Conservation (phyloP, 768 basidiomycete species). For the Termitomyces sp. region DNA sequence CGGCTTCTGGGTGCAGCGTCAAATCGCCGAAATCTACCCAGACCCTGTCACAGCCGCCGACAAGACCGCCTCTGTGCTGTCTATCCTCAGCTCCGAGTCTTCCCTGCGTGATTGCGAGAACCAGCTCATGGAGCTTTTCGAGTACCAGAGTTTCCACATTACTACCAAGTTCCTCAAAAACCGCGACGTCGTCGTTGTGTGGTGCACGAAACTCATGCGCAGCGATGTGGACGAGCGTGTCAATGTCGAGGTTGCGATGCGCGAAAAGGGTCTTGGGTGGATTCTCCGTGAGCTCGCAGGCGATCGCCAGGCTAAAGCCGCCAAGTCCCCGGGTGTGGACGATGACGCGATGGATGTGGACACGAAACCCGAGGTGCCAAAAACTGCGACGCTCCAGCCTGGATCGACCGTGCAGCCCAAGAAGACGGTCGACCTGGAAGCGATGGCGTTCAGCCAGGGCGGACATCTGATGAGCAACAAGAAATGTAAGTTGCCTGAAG, state of each 20-base stretch:
- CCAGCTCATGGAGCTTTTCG: slow-evolving; percentile 94
- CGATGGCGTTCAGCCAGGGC: slow-evolving; percentile 95
- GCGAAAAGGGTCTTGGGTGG: slow-evolving; percentile 96
- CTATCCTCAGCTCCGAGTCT: slow-evolving; percentile 83
- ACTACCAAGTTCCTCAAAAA: slow-evolving; percentile 92
- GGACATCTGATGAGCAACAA: slow-evolving; percentile 99
- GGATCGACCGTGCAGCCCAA: slow-evolving; percentile 88
- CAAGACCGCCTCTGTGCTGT: slow-evolving; percentile 82
- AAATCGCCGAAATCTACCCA: slow-evolving; percentile 86
- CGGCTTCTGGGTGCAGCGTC: slow-evolving; percentile 98
- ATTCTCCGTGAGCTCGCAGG: slow-evolving; percentile 87
- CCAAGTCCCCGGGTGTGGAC: slow-evolving; percentile 20
- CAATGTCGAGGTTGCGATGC: slow-evolving; percentile 96
- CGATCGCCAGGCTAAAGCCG: slow-evolving; percentile 62
- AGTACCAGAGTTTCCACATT: slow-evolving; percentile 87
- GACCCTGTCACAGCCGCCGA: slow-evolving; percentile 94
- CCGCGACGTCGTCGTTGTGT: slow-evolving; percentile 91
- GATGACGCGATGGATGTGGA: slow-evolving; percentile 86
- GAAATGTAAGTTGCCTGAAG: slow-evolving; percentile 95
- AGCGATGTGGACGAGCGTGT: slow-evolving; percentile 85
- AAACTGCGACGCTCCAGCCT: slow-evolving; percentile 83
- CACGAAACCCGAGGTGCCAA: slow-evolving; percentile 60
- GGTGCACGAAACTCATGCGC: slow-evolving; percentile 96
- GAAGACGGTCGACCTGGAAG: slow-evolving; percentile 81
- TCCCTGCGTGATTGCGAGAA: slow-evolving; percentile 92